phyloP scores from a whole-genome alignment of 371 early-diverging fungal genomes.

The Batkoa obscura region DNA sequence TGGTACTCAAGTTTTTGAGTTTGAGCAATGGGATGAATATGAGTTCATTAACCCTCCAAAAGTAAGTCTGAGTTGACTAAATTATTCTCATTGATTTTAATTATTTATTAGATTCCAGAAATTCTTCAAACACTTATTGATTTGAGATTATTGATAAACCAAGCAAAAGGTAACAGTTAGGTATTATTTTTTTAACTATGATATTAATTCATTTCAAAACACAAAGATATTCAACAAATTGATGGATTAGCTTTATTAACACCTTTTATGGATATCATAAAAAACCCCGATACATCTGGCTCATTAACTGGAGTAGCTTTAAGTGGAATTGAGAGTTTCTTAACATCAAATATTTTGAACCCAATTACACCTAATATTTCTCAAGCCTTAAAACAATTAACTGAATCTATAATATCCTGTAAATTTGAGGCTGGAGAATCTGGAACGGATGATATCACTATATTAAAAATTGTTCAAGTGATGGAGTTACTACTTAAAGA shows the following conservation, averaged over 20 bases:
- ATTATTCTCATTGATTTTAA: no score
- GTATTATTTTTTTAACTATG: no score
- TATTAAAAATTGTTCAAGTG: slow-evolving; percentile 59
- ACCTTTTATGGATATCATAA: not conserved
- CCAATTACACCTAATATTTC: slow-evolving; percentile 31
- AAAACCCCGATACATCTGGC: not conserved
- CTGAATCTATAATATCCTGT: slow-evolving; percentile 75
- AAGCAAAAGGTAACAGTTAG: no score
- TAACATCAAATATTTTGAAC: not conserved
- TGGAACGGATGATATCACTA: slow-evolving; percentile 79
- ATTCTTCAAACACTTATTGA: no score
- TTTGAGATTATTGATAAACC: no score
- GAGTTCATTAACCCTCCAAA: not conserved
- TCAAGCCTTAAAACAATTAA: slow-evolving; percentile 45
- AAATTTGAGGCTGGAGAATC: slow-evolving; percentile 88
- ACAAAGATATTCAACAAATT: not conserved
- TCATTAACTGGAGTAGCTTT: not conserved
- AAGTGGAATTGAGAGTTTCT: not conserved
- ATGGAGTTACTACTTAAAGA: not conserved
- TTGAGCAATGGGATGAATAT: slow-evolving; percentile 5
- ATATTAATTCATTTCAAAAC: no score
- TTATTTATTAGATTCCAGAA: no score
- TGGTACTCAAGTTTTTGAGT: slow-evolving; percentile 5
- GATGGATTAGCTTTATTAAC: not conserved
- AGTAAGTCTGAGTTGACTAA: not conserved